phyloP scores from a whole-genome alignment of 2,329 filamentous ascomycete species.

The Ploettnerulaceae sp. region DNA sequence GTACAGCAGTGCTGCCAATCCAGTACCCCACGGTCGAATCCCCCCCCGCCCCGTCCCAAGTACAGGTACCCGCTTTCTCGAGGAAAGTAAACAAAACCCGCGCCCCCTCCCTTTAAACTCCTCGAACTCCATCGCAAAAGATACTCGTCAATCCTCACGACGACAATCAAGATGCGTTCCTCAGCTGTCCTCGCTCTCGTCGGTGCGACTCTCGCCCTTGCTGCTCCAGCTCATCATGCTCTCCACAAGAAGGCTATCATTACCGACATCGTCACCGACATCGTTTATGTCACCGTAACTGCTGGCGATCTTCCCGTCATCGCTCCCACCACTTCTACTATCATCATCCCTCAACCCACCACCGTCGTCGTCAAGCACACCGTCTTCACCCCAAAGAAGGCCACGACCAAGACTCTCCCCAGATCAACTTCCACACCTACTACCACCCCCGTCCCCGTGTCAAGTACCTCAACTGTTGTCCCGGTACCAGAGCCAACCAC shows the following conservation, averaged over 20 bases:
- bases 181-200: constrained; percentile 36
- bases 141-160: neutral
- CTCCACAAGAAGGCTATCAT: constrained; percentile 30
- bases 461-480: too few species aligned
- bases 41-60: constrained; percentile 11
- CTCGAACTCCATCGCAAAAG: too few species aligned
- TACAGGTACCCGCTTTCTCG: constrained; percentile 22
- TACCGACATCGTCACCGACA: constrained; percentile 32
- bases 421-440: constrained; percentile 11
- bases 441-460: neutral
- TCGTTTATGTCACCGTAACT: constrained; percentile 38
- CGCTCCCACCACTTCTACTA: constrained; percentile 2
- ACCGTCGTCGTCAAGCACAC: constrained; percentile 17
- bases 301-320: constrained; percentile 19
- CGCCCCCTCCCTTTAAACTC: neutral
- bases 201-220: constrained; percentile 34
- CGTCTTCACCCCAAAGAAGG: constrained; percentile 10
- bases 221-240: constrained; percentile 33
- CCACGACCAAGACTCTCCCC: constrained; percentile 15
- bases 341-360: neutral
- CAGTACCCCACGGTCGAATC: constrained; percentile 8
- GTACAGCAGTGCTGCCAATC: constrained; percentile 33
- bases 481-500: constrained; percentile 10
- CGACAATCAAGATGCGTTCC: constrained; percentile 38
- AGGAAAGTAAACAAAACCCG: constrained; percentile 21